Conservation (phyloP, 768 basidiomycete species). For the Cystobasidium ongulense region DNA sequence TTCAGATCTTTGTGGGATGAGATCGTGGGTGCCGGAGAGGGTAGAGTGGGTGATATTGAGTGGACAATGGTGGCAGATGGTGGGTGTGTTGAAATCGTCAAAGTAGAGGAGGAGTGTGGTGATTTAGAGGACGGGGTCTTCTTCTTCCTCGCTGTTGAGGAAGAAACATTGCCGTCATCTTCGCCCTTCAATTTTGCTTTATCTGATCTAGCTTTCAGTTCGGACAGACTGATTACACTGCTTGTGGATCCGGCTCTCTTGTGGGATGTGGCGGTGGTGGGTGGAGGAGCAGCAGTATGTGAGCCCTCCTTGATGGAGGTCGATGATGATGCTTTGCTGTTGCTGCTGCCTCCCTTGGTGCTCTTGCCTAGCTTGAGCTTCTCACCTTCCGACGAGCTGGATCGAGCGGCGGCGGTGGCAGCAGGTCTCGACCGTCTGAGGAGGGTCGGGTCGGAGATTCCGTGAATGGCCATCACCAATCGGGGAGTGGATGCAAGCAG, state of each 20-base stretch:
- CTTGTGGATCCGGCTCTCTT: conserved; percentile 2
- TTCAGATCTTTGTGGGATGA: not conserved
- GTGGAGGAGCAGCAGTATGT: not conserved
- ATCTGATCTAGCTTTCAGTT: not conserved
- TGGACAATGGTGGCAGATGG: not conserved
- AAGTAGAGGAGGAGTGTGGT: not conserved
- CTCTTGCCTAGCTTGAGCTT: not conserved
- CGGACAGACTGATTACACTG: not conserved
- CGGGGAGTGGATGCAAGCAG: not conserved
- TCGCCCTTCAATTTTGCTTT: not conserved
- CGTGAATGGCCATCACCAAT: too few relatives aligned
- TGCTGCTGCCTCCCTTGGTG: not conserved
- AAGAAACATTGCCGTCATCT: conserved; percentile 45
- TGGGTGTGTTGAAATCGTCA: not conserved
- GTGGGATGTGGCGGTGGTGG: not conserved
- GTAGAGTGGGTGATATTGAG: not conserved
- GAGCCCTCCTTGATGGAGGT: not conserved
- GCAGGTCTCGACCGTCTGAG: not conserved
- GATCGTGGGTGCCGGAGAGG: not conserved
- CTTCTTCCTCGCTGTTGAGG: not conserved
- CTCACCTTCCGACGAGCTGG: not conserved
- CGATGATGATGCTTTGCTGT: not conserved
- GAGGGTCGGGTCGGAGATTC: too few relatives aligned
- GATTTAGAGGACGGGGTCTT: not conserved
- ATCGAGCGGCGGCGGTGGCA: not conserved